Evolutionary conservation across 345 rosid species (phyloP).

Genomic region (Corchorus capsularis): DNA sequence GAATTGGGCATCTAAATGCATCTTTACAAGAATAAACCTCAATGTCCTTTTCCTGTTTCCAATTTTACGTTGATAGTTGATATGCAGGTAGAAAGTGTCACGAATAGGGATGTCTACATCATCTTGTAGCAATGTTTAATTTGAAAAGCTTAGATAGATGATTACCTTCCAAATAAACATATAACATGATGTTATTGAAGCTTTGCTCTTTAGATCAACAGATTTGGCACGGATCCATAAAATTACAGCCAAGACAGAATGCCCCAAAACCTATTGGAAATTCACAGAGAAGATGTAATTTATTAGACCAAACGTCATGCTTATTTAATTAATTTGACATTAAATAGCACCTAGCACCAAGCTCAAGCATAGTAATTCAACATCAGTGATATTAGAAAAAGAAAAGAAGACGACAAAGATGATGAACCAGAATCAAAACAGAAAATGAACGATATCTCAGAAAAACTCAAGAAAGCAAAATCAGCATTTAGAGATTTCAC

Average conservation of each 20-base stretch:
- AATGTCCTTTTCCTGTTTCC: neutral
- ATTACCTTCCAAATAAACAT: constrained; percentile 98
- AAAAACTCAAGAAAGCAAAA: neutral
- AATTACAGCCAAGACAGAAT: constrained; percentile 53
- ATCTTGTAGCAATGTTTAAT: neutral
- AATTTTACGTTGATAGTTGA: neutral
- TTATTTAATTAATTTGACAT: neutral
- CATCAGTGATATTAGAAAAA: neutral
- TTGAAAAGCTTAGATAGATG: neutral
- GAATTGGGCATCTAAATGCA: neutral
- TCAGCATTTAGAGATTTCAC: neutral
- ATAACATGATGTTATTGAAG: constrained; percentile 81
- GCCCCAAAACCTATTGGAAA: constrained; percentile 69
- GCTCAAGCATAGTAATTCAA: neutral
- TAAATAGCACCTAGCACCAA: neutral
- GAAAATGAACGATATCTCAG: neutral
- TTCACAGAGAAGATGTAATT: constrained; percentile 6
- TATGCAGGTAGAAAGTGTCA: neutral
- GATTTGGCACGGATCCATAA: constrained; percentile 81
- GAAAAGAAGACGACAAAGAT: neutral
- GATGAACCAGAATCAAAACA: neutral
- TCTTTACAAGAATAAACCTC: neutral
- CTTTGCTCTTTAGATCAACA: constrained; percentile 71
- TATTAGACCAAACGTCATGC: neutral
- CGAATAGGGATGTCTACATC: neutral